These are phyloP conservation scores for Cladosporium sp. DNA, from an alignment of 2,329 filamentous ascomycete genomes.

Conservation along the genomic window DNA sequence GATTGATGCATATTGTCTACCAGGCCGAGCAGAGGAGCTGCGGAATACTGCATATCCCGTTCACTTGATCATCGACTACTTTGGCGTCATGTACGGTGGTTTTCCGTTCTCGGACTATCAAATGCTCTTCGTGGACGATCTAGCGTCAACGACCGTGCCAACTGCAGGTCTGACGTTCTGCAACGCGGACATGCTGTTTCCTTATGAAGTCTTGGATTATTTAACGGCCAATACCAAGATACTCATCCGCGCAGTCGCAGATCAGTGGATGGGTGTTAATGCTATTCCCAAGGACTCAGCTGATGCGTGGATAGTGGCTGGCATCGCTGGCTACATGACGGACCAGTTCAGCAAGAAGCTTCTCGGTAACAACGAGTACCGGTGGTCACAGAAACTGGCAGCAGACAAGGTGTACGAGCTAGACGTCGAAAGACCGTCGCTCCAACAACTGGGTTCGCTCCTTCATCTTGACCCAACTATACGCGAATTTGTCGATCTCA, in stretches of 20 bases:
- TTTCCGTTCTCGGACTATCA: constrained; percentile 94
- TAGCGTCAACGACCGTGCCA: constrained; percentile 68
- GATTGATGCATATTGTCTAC: constrained; percentile 86
- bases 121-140: constrained; percentile 88
- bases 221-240: constrained; percentile 76
- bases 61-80: constrained; percentile 83
- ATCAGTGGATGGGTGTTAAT: constrained; percentile 91
- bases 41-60: constrained; percentile 82
- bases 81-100: constrained; percentile 80
- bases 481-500: constrained; percentile 83
- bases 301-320: constrained; percentile 86
- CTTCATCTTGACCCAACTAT: constrained; percentile 81
- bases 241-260: constrained; percentile 78
- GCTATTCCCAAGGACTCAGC: constrained; percentile 76
- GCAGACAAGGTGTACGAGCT: constrained; percentile 77
- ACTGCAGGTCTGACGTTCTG: constrained; percentile 82
- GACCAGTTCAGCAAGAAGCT: constrained; percentile 87
- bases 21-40: constrained; percentile 74
- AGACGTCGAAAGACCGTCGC: constrained; percentile 76
- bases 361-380: constrained; percentile 91
- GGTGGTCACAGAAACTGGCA: constrained; percentile 81
- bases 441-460: constrained; percentile 73
- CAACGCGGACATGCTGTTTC: constrained; percentile 80
- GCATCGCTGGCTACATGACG: constrained; percentile 90
- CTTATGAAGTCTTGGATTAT: constrained; percentile 78